Percentiles rank a stretch among this genome's conserved stretches.
Evolutionary conservation across 805 yeast species (phyloP).

Genomic region (Candida alai): DNA sequence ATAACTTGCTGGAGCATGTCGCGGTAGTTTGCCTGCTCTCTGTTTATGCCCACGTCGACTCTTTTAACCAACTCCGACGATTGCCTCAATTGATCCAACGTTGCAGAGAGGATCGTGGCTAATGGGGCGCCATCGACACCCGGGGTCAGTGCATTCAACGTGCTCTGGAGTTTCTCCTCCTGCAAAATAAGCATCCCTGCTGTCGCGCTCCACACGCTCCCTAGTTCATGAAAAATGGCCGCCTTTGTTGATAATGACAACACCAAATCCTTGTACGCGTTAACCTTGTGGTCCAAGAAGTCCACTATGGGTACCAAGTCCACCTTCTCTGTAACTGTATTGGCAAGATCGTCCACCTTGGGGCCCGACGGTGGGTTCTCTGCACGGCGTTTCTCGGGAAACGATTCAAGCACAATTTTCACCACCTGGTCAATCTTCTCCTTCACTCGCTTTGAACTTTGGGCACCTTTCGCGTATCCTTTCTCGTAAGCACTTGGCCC

Average conservation of each 20-base stretch:
- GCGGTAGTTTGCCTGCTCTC: neutral
- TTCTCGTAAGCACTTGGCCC: slow-evolving; percentile 28
- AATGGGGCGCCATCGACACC: slow-evolving; percentile 3
- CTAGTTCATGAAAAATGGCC: slow-evolving; percentile 24
- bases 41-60: neutral
- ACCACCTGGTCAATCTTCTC: slow-evolving; percentile 12
- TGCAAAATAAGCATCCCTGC: slow-evolving; percentile 17
- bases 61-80: slow-evolving; percentile 1
- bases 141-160: slow-evolving; percentile 7
- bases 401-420: slow-evolving; percentile 7
- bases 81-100: slow-evolving; percentile 6
- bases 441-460: slow-evolving; percentile 23
- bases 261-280: slow-evolving; percentile 24
- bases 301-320: slow-evolving; percentile 31
- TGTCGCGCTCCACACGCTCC: slow-evolving; percentile 26
- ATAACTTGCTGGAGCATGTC: slow-evolving; percentile 1
- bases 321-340: slow-evolving; percentile 30
- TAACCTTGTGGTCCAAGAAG: slow-evolving; percentile 25
- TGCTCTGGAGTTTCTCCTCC: slow-evolving; percentile 22
- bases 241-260: slow-evolving; percentile 23
- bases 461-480: slow-evolving; percentile 33
- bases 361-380: slow-evolving; percentile 1
- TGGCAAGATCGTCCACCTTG: slow-evolving; percentile 29
- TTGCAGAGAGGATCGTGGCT: slow-evolving; percentile 3
- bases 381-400: slow-evolving; percentile 3